Evolutionary conservation across 2,329 filamentous ascomycete genomes (phyloP), one percentile per base, ranked within the genome.

Genomic region (Penicillium brevicompactum): DNA sequence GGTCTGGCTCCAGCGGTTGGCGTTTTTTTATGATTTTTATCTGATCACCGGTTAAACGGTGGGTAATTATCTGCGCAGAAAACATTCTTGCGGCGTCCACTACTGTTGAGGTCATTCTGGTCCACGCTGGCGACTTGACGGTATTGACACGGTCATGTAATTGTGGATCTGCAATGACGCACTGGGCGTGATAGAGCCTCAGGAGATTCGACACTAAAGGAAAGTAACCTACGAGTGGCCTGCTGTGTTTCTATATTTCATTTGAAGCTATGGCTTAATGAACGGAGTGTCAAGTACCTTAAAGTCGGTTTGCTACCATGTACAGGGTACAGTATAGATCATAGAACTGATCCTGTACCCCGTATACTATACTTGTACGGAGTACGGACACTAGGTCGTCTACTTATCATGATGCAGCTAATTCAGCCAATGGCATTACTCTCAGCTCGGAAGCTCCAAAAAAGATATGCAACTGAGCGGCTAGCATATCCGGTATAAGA

Each of bases 101-200:
- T 8, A 44, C 16, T 14, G 27, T 32, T 45, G 43, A 45, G 24
- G 32, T 37, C 32, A 46, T 50, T 44, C 9, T 18, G 2, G 27
- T 42, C 32, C 32, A 34, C 16, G 38, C 18, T 18, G 38, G 16
- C 18, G 37, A 38, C 37, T 38, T 41, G 16, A 41, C 10, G 3
- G 38, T 18, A 27, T 44, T n/a, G 27, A 27, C n/a, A 8, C 6
- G 37, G n/a, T 45, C 41, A 30, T 34, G n/a, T 45, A 45, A 10
- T 51, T 27, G 43, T 52, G 38, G 51, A 44, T 31, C 38, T 50
- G 18, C 6, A 37, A 43, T 53, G 51, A 53, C 46, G 37, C 37
- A 49, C n/a, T 42, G 30, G 38, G 38, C 18, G 24, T 43, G 31
- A 45, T 46, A 21, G 46, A 54, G 51, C 46, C 46, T 30, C 31